These are phyloP conservation scores for Penicillium coprophilum DNA, from an alignment of 495 filamentous ascomycete species.

Conservation along the genomic window DNA sequence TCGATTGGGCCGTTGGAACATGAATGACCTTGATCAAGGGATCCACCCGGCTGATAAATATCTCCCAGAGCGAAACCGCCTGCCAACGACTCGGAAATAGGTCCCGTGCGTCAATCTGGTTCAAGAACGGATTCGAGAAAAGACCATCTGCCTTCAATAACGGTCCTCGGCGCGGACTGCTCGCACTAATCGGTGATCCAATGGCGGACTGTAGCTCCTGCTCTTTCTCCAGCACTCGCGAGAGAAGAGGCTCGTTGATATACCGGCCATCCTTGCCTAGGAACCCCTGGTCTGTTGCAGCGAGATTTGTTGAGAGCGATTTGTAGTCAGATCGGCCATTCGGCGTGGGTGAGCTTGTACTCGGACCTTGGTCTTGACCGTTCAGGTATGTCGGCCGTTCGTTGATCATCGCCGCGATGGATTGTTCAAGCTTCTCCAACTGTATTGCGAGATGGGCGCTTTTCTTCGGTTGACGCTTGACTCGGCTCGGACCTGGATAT, in stretches of 20 bases:
- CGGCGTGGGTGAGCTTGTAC: not conserved
- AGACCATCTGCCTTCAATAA: conserved; percentile 22
- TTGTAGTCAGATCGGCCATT: not conserved
- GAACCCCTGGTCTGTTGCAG: conserved; percentile 20
- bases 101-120: conserved; percentile 18
- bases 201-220: conserved; percentile 29
- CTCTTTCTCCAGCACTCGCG: conserved; percentile 30
- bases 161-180: conserved; percentile 10
- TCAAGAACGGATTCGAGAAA: conserved; percentile 20
- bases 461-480: conserved; percentile 29
- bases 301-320: not conserved
- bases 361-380: not conserved
- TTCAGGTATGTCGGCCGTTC: not conserved
- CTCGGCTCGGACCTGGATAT: conserved; percentile 33
- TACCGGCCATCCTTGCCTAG: conserved; percentile 28
- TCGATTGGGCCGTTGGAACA: conserved; percentile 36
- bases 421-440: conserved; percentile 33
- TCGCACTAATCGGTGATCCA: conserved; percentile 19
- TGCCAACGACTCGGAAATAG: conserved; percentile 28
- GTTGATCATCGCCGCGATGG: conserved; percentile 19
- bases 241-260: conserved; percentile 33
- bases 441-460: conserved; percentile 23
- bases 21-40: conserved; percentile 47
- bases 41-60: conserved; percentile 36
- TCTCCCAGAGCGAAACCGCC: conserved; percentile 34